Conservation (phyloP, 1,284 basidiomycete genomes). For the Cryptococcus maquisensis region DNA sequence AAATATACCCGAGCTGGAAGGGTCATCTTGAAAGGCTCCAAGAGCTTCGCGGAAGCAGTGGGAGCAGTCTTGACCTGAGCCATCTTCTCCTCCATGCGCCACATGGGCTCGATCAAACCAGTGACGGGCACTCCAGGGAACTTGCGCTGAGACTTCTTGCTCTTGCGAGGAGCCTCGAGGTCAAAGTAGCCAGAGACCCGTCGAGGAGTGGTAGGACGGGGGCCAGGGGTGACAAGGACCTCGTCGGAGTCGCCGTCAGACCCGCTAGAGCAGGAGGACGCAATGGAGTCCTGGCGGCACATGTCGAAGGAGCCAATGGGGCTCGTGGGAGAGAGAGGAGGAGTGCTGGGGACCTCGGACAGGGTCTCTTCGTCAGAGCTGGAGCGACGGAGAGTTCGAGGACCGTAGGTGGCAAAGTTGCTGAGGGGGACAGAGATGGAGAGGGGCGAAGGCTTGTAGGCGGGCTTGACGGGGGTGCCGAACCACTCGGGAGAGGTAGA, state of each 20-base stretch:
- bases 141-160: conserved; percentile 8
- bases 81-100: conserved; percentile 14
- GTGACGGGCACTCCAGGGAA: conserved; percentile 14
- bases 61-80: background rate
- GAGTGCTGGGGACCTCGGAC: conserved; percentile 8
- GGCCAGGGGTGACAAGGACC: conserved; percentile 10
- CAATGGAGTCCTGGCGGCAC: conserved; percentile 4
- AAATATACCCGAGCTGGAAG: conserved; percentile 11
- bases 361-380: conserved; percentile 3
- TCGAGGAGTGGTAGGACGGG: conserved; percentile 3
- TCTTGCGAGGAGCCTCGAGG: conserved; percentile 6
- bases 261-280: conserved; percentile 4
- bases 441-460: conserved; percentile 14
- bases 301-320: conserved; percentile 11
- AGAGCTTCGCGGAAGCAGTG: background rate
- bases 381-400: background rate
- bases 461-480: conserved; percentile 10
- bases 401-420: conserved; percentile 3
- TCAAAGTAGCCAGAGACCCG: conserved; percentile 13
- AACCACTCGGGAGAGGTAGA: conserved; percentile 23
- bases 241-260: conserved; percentile 12
- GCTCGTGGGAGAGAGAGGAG: conserved; percentile 13
- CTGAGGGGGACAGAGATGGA: conserved; percentile 7
- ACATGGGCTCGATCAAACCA: conserved; percentile 22
- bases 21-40: conserved; percentile 19